Percentiles rank a stretch among this genome's conserved stretches.
Conservation (phyloP, 441 rosid species). For the Brassica balearica region DNA sequence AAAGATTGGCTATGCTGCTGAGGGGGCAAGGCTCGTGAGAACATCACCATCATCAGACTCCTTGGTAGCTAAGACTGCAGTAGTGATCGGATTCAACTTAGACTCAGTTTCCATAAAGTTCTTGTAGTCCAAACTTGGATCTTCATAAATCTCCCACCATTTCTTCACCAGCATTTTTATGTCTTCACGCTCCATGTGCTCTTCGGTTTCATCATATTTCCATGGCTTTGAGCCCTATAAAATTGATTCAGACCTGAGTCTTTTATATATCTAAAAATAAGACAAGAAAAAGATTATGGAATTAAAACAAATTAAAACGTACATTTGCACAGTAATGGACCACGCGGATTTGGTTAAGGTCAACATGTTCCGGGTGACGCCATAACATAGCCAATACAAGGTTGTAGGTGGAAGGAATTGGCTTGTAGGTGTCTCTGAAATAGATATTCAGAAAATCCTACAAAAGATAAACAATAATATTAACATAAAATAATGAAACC, state of each 20-base stretch:
- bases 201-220: not conserved
- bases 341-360: not conserved
- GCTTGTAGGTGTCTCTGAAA: not conserved
- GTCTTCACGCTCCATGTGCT: conserved; percentile 7
- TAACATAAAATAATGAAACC: not conserved
- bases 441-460: not conserved
- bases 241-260: not conserved
- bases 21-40: not conserved
- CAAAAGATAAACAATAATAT: not conserved
- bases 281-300: not conserved
- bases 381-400: not conserved
- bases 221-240: conserved; percentile 4
- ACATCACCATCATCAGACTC: not conserved
- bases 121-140: conserved; percentile 13
- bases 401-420: not conserved
- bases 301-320: not conserved
- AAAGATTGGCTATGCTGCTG: not conserved
- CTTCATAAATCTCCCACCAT: conserved; percentile 15
- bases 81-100: not conserved
- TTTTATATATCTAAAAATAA: not conserved
- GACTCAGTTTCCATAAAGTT: conserved; percentile 7
- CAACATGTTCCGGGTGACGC: not conserved
- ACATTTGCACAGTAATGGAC: not conserved
- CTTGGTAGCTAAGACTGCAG: not conserved
- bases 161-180: conserved; percentile 3